Evolutionary conservation across 345 rosid species (phyloP), one percentile per base, ranked within the genome.

Genomic region (Nasturtium officinale): DNA sequence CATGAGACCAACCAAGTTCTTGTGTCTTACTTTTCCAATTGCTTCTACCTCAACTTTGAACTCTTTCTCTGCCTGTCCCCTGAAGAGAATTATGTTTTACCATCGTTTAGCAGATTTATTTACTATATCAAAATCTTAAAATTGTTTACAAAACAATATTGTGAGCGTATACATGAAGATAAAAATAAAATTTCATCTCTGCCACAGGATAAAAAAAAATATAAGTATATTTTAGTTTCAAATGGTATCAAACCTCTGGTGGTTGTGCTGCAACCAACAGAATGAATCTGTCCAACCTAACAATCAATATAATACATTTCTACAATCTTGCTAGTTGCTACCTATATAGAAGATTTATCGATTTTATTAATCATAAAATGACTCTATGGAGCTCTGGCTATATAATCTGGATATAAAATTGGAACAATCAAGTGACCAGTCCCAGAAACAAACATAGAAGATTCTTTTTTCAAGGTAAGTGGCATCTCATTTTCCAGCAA

Each of bases 41-140:
- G 95, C 95, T 83, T 90, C 96, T 38, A 92, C 98, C 78, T 92
- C 98, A 69, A 90, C 93, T 80, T 81, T 89, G 84, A 94, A 94
- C 83, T 94, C 98, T 86, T 84, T 91, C 83, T 88, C 98, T 2
- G 98, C 98, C 73, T 91, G 98, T 16, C 98, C 96, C 83, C 98
- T 94, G 58, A n/a, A 51, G 30, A 61, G 0, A 69, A 9, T 29
- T 12, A 54, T 15, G 5, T 30, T 60, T 43, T 5, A 75, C 50
- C 40, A 51, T 61, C 20, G 40, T 16, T 61, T 11, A 55, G 1
- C 13, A 61, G 1, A 53, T 68, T 53, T 56, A 54, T 69, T 32
- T 33, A 30, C 10, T 52, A 63, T 47, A 43, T 38, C 40, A 45
- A 33, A 55, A 46, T 43, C 12, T 47, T 30, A 30, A n/a, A n/a